These are phyloP conservation scores for Bipolaris victoriae DNA, from an alignment of 2,329 filamentous ascomycete species.

Conservation along the genomic window DNA sequence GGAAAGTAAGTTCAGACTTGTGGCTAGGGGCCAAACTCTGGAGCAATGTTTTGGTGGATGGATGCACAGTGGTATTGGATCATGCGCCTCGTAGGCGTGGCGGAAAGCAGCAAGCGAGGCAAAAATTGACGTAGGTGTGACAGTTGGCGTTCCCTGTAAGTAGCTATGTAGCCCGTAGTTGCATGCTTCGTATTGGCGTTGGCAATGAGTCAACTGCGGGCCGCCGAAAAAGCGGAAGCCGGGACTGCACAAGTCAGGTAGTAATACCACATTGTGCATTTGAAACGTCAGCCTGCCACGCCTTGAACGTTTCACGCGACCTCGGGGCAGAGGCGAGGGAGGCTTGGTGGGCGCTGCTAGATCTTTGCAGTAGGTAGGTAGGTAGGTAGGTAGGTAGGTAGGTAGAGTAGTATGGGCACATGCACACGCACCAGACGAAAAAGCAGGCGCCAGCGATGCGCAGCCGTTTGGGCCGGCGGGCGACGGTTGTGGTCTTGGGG, in stretches of 20 bases:
- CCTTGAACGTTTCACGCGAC: constrained; percentile 22
- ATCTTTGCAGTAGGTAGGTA: background rate
- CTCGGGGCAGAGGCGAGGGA: background rate
- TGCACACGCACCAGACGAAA: background rate
- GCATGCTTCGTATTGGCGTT: background rate
- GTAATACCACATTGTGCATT: constrained; percentile 26
- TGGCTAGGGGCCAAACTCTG: constrained; percentile 9
- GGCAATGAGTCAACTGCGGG: constrained; percentile 5
- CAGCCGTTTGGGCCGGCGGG: constrained; percentile 14
- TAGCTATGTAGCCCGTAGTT: background rate
- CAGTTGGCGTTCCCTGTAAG: background rate
- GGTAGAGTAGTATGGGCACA: too few relatives aligned
- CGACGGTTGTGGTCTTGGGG: constrained; percentile 1
- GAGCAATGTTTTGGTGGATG: constrained; percentile 4
- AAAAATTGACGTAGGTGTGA: constrained; percentile 11
- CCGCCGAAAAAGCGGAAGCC: constrained; percentile 1
- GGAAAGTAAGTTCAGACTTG: constrained; percentile 7
- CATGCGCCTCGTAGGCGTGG: constrained; percentile 5
- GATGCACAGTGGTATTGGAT: background rate
- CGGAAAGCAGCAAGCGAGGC: background rate
- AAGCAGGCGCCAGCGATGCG: background rate
- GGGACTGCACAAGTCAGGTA: constrained; percentile 7
- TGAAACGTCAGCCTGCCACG: constrained; percentile 35
- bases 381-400: too few relatives aligned
- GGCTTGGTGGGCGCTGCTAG: constrained; percentile 5